These are phyloP conservation scores for Amanita muscaria DNA, from an alignment of 768 basidiomycete species.

Conservation along the genomic window DNA sequence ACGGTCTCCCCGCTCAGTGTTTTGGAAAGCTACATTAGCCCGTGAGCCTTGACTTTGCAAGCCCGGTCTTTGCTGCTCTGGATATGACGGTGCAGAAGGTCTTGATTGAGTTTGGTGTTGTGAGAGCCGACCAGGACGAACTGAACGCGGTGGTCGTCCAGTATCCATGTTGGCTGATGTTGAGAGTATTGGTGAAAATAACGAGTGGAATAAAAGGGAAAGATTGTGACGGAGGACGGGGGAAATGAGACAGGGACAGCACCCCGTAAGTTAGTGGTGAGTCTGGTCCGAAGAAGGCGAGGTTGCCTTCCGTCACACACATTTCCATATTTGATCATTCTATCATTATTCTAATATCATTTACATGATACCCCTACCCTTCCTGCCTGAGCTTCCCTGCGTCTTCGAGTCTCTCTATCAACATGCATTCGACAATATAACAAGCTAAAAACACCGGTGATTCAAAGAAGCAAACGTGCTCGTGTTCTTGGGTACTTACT, in stretches of 20 bases:
- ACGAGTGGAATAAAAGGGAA: constrained; percentile 7
- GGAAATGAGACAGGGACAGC: constrained; percentile 9
- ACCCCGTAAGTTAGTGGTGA: not conserved
- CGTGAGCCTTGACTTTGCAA: constrained; percentile 28
- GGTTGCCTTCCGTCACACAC: constrained; percentile 5
- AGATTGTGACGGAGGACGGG: constrained; percentile 8
- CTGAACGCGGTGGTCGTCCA: constrained; percentile 45
- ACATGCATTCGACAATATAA: too few relatives aligned
- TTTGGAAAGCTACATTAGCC: constrained; percentile 60
- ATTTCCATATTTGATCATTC: constrained; percentile 1
- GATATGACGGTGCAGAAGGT: constrained; percentile 33
- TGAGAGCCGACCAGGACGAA: constrained; percentile 34
- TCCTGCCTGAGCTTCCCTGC: too few relatives aligned
- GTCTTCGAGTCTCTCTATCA: too few relatives aligned
- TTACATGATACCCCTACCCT: too few relatives aligned
- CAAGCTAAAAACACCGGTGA: too few relatives aligned
- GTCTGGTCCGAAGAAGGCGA: constrained; percentile 6
- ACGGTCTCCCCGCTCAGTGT: constrained; percentile 62
- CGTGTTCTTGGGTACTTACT: too few relatives aligned
- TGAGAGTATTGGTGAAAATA: not conserved
- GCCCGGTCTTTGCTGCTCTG: constrained; percentile 23
- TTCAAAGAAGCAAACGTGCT: too few relatives aligned
- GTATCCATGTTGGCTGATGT: constrained; percentile 25
- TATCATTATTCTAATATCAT: not conserved
- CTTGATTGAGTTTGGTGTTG: constrained; percentile 28